phyloP scores from a whole-genome alignment of 2,329 filamentous ascomycete genomes.

The Fusarium nelsonii region DNA sequence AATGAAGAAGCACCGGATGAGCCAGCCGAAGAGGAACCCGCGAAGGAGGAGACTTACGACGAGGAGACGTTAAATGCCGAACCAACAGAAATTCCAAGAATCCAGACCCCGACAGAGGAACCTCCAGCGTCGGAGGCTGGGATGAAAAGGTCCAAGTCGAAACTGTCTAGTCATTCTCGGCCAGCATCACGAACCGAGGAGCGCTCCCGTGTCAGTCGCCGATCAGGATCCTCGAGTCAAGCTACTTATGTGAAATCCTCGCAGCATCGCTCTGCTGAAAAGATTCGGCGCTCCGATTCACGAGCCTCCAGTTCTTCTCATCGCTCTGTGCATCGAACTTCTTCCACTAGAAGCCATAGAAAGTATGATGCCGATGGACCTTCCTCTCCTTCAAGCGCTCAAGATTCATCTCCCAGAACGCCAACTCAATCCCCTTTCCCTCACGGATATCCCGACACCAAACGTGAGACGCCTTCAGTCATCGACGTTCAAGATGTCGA shows the following conservation, averaged over 20 bases:
- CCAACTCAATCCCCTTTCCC: constrained; percentile 69
- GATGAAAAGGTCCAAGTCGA: constrained; percentile 57
- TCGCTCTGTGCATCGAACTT: constrained; percentile 54
- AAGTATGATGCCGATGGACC: constrained; percentile 57
- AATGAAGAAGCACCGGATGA: constrained; percentile 51
- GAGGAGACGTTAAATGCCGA: constrained; percentile 48
- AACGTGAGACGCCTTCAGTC: constrained; percentile 53
- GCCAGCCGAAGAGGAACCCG: constrained; percentile 47
- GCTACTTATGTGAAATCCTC: constrained; percentile 64
- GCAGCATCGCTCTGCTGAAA: constrained; percentile 53
- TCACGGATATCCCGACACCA: constrained; percentile 57
- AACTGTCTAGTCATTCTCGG: constrained; percentile 58
- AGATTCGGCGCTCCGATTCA: constrained; percentile 52
- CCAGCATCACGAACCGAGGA: constrained; percentile 62
- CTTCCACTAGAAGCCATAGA: constrained; percentile 53
- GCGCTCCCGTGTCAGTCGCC: constrained; percentile 64
- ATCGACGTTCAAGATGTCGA: constrained; percentile 55
- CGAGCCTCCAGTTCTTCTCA: constrained; percentile 53
- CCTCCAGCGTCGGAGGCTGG: constrained; percentile 47
- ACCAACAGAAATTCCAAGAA: constrained; percentile 15
- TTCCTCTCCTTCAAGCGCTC: constrained; percentile 61
- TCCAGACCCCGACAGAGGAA: constrained; percentile 40
- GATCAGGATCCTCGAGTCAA: constrained; percentile 70
- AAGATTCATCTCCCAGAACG: constrained; percentile 71
- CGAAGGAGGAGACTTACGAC: constrained; percentile 20